Evolutionary conservation across 2,329 filamentous ascomycete species (phyloP), one percentile per base, ranked within the genome.

Genomic region (Tricladium varicosporioides): DNA sequence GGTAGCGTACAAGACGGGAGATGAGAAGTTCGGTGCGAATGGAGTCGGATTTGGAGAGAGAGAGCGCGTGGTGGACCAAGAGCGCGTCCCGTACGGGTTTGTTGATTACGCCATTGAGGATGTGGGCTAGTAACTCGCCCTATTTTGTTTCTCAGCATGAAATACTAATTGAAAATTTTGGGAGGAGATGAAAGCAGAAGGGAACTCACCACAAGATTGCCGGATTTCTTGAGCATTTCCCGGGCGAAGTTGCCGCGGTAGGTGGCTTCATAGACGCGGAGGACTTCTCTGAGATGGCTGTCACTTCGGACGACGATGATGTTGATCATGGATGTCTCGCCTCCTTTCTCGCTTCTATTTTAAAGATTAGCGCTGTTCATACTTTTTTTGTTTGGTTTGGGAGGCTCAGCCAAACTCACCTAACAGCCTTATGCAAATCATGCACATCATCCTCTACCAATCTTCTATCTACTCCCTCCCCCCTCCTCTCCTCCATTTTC

Each of bases 31-130:
- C 93, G 47, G 89, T 88, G 31, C 93, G 85, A 61, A 92, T 79
- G 53, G 82, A 74, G 69, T 93, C 89, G 0, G 64, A 62, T 53
- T 63, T 83, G 2, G 87, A 87, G 47, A 88, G 83, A 16, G 86
- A 88, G 63, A 97, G 85, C 1, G 94, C 93, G 75, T 97, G 94
- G 73, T 96, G 87, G 1, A 99, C 79, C 2, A 97, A 85, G 40
- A 97, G 81, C 2, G 93, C 91, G 72, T 97, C 94, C 54, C 94
- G 90, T 61, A 96, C 91, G 5, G 94, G 92, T 58, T 89, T 89
- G 76, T 97, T 97, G 76, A 97, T 96, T 56, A 96, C 86, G 67
- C 94, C 94, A 75, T 97, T 97, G 69, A 99, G 87, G 65, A 97
- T 91, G 73, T 97, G 94, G 0, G 92, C 91, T 40, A 97, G 85